Evolutionary conservation across 768 basidiomycete genomes (phyloP), one percentile per base, ranked within the genome.

Genomic region (Russula ochroleuca): DNA sequence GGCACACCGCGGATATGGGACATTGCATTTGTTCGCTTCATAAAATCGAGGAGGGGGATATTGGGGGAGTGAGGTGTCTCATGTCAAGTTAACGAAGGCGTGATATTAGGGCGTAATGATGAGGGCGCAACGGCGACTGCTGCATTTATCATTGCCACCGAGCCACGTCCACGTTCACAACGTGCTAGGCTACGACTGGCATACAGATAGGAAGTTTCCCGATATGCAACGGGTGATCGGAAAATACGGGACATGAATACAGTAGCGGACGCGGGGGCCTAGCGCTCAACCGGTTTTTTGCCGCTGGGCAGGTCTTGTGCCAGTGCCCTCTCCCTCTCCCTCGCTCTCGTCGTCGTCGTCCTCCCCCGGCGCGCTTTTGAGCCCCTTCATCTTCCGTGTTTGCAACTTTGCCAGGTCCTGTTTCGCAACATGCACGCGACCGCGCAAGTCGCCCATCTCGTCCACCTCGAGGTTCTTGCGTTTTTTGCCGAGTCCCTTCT

Each of bases 381-480:
- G 75, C 11, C 92, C 96, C 78, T 97, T 98, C 92, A 98, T 96
- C 81, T 97, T 97, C 72, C 94, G 82, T 62, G 87, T 87, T 80
- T 97, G 94, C 75, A 98, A 70, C 77, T 83, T 90, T 68, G 75
- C 76, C 70, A 99, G 73, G 76, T 98, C 92, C 78, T 99, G 96
- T 74, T 85, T 92, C 63, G 78, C 90, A 61, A 98, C 75, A 75
- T 98, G 95, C 33, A 99, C 84, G 63, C 85, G 81, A 49, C 95
- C 97, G 70, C 96, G 83, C 75, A 94, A 74, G 73, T 99, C 92
- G 61, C 97, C 97, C 96, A 98, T 97, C 75, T 92, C 93, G 78
- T 99, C 96, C 70, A 94, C 91, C 78, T 94, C 93, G 75, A 93
- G 72, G 72, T 99, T 99, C 84, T 94, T 95, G 75, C 81, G 84